phyloP scores from a whole-genome alignment of 2,329 filamentous ascomycete genomes.

The Aureobasidium sp. region DNA sequence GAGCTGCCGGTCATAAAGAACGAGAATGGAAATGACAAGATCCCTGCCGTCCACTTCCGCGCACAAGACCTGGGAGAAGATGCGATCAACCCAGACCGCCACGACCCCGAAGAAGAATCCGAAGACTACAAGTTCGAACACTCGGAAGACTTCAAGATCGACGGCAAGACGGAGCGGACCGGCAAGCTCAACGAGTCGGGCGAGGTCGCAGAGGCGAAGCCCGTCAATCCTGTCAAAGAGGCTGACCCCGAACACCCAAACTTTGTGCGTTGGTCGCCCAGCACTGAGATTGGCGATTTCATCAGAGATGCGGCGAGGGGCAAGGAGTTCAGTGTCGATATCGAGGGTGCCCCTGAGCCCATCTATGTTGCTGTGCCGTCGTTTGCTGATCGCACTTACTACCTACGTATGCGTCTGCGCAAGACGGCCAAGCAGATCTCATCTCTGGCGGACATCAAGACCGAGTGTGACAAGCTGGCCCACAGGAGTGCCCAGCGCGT shows the following conservation, averaged over 20 bases:
- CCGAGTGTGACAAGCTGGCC: constrained; percentile 71
- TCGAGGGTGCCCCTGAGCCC: constrained; percentile 62
- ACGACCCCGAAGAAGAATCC: constrained; percentile 25
- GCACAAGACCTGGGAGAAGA: constrained; percentile 68
- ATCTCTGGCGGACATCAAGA: constrained; percentile 64
- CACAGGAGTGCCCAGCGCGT: constrained; percentile 71
- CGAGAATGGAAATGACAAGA: constrained; percentile 58
- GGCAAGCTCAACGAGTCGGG: constrained; percentile 32
- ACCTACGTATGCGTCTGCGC: constrained; percentile 68
- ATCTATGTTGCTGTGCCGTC: constrained; percentile 76
- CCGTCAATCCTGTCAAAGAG: constrained; percentile 4
- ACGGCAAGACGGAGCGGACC: constrained; percentile 42
- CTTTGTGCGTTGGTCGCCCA: constrained; percentile 82
- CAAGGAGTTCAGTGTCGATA: constrained; percentile 75
- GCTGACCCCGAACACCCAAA: constrained; percentile 42
- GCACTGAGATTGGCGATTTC: constrained; percentile 89
- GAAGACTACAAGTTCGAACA: constrained; percentile 38
- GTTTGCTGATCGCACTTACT: constrained; percentile 86
- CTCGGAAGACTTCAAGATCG: constrained; percentile 45
- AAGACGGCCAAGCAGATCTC: constrained; percentile 65
- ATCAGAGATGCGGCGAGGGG: constrained; percentile 82
- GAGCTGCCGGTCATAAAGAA: constrained; percentile 65
- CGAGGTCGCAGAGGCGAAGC: constrained; percentile 21
- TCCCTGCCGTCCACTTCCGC: constrained; percentile 70
- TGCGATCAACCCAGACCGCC: constrained; percentile 30